Evolutionary conservation across 2,329 filamentous ascomycete species (phyloP).

Genomic region (Capronia americana): DNA sequence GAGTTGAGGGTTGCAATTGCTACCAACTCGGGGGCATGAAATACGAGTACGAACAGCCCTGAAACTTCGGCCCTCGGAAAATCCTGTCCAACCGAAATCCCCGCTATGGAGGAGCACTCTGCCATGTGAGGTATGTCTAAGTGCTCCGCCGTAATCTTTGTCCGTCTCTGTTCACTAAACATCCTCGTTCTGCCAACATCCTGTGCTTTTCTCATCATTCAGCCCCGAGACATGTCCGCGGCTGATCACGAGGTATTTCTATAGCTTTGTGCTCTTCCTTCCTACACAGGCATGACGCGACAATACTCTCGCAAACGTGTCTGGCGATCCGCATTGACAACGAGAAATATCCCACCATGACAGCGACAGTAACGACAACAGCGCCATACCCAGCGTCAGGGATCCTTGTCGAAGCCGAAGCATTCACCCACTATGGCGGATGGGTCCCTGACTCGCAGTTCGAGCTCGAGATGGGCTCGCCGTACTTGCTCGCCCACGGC

Average conservation of each 20-base stretch:
- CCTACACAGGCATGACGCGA: not conserved
- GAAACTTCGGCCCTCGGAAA: not conserved
- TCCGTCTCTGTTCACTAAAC: constrained; percentile 8
- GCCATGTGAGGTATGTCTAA: not conserved
- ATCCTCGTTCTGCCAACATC: not conserved
- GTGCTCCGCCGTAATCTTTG: not conserved
- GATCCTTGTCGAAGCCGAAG: constrained; percentile 22
- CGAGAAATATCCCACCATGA: not conserved
- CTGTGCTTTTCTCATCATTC: not conserved
- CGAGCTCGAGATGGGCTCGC: constrained; percentile 23
- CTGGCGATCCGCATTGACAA: not conserved
- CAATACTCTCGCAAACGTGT: not conserved
- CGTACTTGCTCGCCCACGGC: constrained; percentile 22
- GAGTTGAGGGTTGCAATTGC: constrained; percentile 16
- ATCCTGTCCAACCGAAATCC: not conserved
- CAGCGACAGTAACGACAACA: not conserved
- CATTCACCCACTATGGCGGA: constrained; percentile 18
- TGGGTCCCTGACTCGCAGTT: constrained; percentile 23
- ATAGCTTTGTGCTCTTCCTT: not conserved
- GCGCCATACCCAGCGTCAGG: not conserved
- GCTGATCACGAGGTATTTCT: constrained; percentile 2
- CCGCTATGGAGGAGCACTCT: not conserved
- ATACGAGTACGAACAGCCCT: constrained; percentile 20
- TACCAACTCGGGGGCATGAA: not conserved
- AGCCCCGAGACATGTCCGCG: not conserved